Evolutionary conservation across 2,329 filamentous ascomycete species (phyloP), one percentile per base, ranked within the genome.

Genomic region (Fusarium scirpi): DNA sequence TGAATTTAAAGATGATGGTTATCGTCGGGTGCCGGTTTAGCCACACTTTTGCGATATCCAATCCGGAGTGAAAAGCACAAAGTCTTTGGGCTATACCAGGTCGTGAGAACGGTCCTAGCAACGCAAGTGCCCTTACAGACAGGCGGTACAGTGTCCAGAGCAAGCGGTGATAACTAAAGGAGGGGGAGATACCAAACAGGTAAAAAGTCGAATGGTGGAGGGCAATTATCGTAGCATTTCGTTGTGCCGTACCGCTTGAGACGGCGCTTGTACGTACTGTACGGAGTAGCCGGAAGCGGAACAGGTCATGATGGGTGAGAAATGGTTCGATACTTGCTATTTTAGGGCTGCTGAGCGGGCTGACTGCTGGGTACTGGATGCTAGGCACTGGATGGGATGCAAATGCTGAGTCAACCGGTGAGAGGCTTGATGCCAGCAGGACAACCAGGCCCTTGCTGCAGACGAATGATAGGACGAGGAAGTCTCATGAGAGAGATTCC

Each of bases 311-410:
- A 66, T 53, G 61, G 53, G 45, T 52, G 12, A 55, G 65, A 38
- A 57, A 71, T 71, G 56, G 68, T 71, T 71, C 68, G 69, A 71
- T 71, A 22, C 41, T 61, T 52, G 13, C 24, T 57, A 29, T 30
- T 30, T 40, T 69, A 66, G 56, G 60, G 65, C 65, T 53, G 16
- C 13, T 57, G 56, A 53, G 49, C 56, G 52, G 68, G 48, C 15
- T 38, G 43, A 38, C 11, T 32, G n/a, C 24, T 27, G 12, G 30
- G 22, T 13, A n/a, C 13, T 25, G 32, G 32, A 13, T n/a, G 24
- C 49, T 57, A 30, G 49, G 59, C 27, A 49, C 18, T 51, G 55
- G 29, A 20, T 22, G n/a, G 18, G 16, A 45, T 29, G 12, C 12
- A 41, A 52, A 46, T 48, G 49, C 49, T 56, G 49, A 60, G 53